Conservation (phyloP, 345 rosid genomes). For the Angophora floribunda region DNA sequence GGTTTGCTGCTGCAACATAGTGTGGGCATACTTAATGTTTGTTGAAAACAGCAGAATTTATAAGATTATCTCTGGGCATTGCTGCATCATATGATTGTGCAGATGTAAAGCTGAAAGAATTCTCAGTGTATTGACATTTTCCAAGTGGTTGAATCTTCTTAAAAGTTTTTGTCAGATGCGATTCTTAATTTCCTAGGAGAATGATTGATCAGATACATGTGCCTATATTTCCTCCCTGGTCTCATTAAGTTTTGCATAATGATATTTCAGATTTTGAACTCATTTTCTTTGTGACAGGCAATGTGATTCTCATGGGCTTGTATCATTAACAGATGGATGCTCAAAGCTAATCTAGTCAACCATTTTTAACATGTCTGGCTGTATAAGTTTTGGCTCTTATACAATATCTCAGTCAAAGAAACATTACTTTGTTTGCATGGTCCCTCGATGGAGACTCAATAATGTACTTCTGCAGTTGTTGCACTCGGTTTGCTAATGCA, state of each 20-base stretch:
- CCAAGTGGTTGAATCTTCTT: not conserved
- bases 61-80: not conserved
- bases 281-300: not conserved
- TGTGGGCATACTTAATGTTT: not conserved
- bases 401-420: slow-evolving; percentile 10
- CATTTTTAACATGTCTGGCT: not conserved
- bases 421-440: slow-evolving; percentile 11
- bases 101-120: not conserved
- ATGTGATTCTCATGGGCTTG: not conserved
- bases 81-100: not conserved
- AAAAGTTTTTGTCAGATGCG: not conserved
- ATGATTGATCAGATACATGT: not conserved
- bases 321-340: not conserved
- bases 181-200: not conserved
- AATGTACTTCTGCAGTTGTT: slow-evolving; percentile 9
- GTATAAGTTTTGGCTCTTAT: not conserved
- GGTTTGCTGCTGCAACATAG: not conserved
- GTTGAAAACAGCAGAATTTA: not conserved
- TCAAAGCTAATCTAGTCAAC: not conserved
- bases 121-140: not conserved
- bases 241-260: not conserved
- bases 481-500: slow-evolving; percentile 22
- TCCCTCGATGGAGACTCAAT: slow-evolving; percentile 1
- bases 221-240: not conserved
- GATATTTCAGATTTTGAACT: not conserved